Evolutionary conservation across 768 basidiomycete species (phyloP).

Genomic region (Tylopilus cervinicoccineus): DNA sequence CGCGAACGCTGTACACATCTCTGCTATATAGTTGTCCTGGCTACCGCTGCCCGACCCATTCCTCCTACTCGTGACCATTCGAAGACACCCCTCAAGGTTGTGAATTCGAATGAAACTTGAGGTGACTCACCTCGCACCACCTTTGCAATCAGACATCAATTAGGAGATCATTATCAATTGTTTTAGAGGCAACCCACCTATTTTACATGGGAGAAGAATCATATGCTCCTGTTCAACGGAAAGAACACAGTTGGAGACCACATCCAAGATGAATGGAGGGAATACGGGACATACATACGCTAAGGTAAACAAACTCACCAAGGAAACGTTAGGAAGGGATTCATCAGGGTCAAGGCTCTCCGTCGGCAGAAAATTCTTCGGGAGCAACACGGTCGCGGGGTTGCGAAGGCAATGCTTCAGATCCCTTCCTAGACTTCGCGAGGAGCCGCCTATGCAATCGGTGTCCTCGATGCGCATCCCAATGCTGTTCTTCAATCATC

Average conservation of each 20-base stretch:
- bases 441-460: conserved; percentile 51
- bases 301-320: conserved; percentile 9
- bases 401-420: background rate
- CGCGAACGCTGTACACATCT: conserved; percentile 4
- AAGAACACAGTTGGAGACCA: background rate
- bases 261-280: background rate
- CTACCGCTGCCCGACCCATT: conserved; percentile 13
- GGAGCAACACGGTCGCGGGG: background rate
- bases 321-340: conserved; percentile 6
- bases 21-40: conserved; percentile 8
- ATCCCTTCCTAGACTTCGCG: conserved; percentile 24
- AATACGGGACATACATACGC: background rate
- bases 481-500: conserved; percentile 56
- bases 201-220: background rate
- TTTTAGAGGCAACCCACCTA: conserved; percentile 4
- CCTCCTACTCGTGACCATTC: background rate
- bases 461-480: conserved; percentile 56
- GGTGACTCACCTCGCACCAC: background rate
- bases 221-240: background rate
- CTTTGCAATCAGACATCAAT: conserved; percentile 6
- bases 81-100: background rate
- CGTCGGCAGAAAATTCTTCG: conserved; percentile 5
- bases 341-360: conserved; percentile 1
- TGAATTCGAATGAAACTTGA: background rate
- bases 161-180: conserved; percentile 3